These are phyloP conservation scores for Nematocida sp. DNA, from an alignment of 371 early-diverging fungal species.

Conservation along the genomic window DNA sequence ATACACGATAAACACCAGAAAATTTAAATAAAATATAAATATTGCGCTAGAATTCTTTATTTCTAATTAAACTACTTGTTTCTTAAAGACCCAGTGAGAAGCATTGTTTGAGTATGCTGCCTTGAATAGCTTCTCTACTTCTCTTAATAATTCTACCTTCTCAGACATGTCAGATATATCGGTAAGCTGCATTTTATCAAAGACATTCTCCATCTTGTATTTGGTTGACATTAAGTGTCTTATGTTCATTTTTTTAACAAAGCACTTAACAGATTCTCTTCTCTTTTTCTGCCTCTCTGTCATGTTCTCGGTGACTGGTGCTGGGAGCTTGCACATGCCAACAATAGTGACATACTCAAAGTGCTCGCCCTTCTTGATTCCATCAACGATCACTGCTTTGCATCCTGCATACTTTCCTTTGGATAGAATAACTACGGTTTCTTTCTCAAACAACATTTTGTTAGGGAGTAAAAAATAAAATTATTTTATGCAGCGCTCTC, in stretches of 20 bases:
- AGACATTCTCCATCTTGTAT: conserved; percentile 66
- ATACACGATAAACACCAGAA: too few relatives aligned
- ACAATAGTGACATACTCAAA: conserved; percentile 57
- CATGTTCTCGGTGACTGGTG: conserved; percentile 61
- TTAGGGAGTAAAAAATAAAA: conserved; percentile 35
- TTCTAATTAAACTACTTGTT: conserved; percentile 62
- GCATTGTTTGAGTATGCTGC: conserved; percentile 57
- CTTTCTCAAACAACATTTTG: conserved; percentile 38
- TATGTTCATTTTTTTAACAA: conserved; percentile 67
- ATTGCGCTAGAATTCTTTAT: neutral
- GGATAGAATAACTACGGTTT: conserved; percentile 47
- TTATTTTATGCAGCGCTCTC: conserved; percentile 5
- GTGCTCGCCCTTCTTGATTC: conserved; percentile 32
- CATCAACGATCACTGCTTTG: conserved; percentile 67
- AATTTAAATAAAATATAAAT: neutral
- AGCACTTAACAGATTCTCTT: conserved; percentile 55
- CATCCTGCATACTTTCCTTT: conserved; percentile 68
- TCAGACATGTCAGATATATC: conserved; percentile 50
- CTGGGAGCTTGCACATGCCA: conserved; percentile 65
- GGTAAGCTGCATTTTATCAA: conserved; percentile 37
- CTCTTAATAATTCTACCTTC: conserved; percentile 41
- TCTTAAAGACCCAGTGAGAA: conserved; percentile 64
- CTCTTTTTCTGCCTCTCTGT: conserved; percentile 64
- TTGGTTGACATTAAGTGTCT: conserved; percentile 68
- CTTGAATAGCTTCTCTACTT: conserved; percentile 62